Evolutionary conservation across 176 grass and related monocot genomes (phyloP), one percentile per base, ranked within the genome.

Genomic region (Poa annua): DNA sequence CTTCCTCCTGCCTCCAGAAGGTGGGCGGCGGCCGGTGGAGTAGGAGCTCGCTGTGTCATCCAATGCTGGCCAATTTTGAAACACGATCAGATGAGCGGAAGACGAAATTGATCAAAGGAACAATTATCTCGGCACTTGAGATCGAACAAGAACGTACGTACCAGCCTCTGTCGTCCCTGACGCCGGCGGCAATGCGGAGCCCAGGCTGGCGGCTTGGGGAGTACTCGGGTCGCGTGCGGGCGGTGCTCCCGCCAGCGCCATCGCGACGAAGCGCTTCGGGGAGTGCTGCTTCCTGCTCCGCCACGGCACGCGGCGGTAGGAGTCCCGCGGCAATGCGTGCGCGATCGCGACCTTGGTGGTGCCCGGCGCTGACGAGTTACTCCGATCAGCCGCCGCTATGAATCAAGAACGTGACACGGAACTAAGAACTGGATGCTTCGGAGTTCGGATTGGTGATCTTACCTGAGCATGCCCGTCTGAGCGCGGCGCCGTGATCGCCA

Each of bases 241-340:
- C 14, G 12, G 24, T 0, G 59, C 4, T 14, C 24, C 29, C 29
- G 29, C 59, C 29, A 24, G 11, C 11, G 13, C 26, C 12, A 0
- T 8, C 16, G 45, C 6, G 61, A 67, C 5, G 38, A 34, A 60
- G n/a, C 21, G 81, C 39, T 16, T 67, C 49, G 82, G 87, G 38
- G 16, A 11, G 39, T 24, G 36, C n/a, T 80, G 78, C 87, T 89
- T 89, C 87, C 87, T 75, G 69, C 77, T 59, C 8, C 87, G 50
- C 8, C 45, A 7, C 3, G 77, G 87, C 39, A 20, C 6, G 33
- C 9, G 75, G 17, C 74, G 75, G 32, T 3, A 65, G 0, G 75
- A 15, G 19, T 82, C 24, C 0, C 75, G 81, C 10, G 86, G 81
- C 66, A 12, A 65, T 3, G 81, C 65, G 44, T 38, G 54, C 34